phyloP scores from a whole-genome alignment of 129 eudicot species.

The Kitagawia praeruptora region DNA sequence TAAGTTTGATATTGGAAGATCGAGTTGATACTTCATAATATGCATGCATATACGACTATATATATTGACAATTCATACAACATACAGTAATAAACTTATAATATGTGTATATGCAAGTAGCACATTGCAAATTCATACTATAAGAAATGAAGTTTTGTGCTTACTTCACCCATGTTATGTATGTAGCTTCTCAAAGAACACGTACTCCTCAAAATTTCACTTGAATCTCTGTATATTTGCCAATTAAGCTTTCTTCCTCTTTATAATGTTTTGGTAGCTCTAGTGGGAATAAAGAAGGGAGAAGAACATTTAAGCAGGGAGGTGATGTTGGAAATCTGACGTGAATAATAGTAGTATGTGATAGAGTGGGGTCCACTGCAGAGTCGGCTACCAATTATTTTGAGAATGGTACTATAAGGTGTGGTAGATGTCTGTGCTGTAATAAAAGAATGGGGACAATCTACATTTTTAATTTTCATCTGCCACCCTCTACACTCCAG shows the following conservation, averaged over 20 bases:
- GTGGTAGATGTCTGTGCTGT: not conserved
- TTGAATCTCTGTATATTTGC: not conserved
- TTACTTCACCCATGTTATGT: not conserved
- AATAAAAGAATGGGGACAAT: not conserved
- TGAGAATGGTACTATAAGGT: not conserved
- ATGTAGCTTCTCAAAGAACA: conserved; percentile 1
- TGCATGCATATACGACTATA: not conserved
- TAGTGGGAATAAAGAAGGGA: not conserved
- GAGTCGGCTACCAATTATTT: not conserved
- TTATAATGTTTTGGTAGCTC: not conserved
- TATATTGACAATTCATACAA: not conserved
- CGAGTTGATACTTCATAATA: not conserved
- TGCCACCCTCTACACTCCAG: not conserved
- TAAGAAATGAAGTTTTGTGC: not conserved
- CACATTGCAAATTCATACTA: not conserved
- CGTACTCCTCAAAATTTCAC: not conserved
- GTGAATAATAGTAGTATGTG: not conserved
- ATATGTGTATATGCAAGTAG: not conserved
- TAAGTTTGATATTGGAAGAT: too few relatives aligned
- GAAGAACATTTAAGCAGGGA: not conserved
- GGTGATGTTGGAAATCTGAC: conserved; percentile 2
- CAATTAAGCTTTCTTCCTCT: not conserved
- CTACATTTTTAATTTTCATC: not conserved
- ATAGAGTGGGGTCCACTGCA: not conserved
- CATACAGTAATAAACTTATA: not conserved